Evolutionary conservation across 768 basidiomycete species (phyloP), one percentile per base, ranked within the genome.

Genomic region (Rossbeevera mucosa): DNA sequence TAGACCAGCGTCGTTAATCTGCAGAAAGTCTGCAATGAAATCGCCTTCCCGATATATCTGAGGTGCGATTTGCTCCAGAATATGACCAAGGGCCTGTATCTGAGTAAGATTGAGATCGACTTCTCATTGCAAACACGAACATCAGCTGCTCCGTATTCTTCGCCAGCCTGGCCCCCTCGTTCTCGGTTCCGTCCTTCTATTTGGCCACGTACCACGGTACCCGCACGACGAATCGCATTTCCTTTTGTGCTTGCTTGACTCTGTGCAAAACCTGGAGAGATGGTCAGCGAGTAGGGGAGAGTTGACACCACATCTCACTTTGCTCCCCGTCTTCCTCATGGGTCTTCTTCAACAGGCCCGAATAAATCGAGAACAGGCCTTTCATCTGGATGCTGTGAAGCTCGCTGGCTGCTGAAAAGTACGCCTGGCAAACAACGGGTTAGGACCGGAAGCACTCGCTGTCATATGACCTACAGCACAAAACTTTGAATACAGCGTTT

Each of bases 21-120:
- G 93, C 44, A 98, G 73, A 70, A 97, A 97, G 61, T 94, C 89
- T 8, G 86, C 80, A 55, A 96, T 83, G 70, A 96, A 97, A 28
- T 85, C 85, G 60, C 88, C 84, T 71, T 98, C 94, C 11, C 79
- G 80, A 54, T 86, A 83, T n/a, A 96, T 78, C 51, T 84, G 76
- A 4, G 81, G 80, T 0, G 82, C 77, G 18, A 96, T 77, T 64
- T 91, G 86, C 47, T 88, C 85, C 9, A 97, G 71, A 18, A 89
- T 78, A 50, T 82, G 76, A 8, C 76, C 77, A 55, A 94, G 85
- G 1, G 85, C 88, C 91, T 96, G 62, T 25, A 49, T 24, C 7
- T 12, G 44, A 40, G 33, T 48, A 42, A 50, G 48, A 44, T 56
- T 29, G 11, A 42, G 33, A 8, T 16, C 7, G 11, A 12, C 20